Evolutionary conservation across 192 early-diverging fungal species (phyloP).

Genomic region (Geranomyces variabilis): DNA sequence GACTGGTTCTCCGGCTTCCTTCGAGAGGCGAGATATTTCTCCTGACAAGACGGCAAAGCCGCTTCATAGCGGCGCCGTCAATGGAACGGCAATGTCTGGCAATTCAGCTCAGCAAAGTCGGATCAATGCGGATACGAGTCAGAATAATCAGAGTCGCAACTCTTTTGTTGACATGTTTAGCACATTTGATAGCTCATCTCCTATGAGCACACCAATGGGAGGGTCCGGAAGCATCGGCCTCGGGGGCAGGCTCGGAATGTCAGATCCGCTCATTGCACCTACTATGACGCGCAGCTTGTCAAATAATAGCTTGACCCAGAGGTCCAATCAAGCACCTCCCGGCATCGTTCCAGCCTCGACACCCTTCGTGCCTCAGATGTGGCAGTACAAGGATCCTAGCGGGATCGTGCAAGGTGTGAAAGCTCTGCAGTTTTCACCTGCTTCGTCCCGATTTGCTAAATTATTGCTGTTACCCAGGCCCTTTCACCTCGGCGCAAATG

Average conservation of each 20-base stretch:
- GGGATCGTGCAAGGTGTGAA: conserved; percentile 70
- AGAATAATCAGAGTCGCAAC: neutral
- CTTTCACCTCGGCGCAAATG: conserved; percentile 88
- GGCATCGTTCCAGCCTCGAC: conserved; percentile 16
- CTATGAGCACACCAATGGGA: conserved; percentile 6
- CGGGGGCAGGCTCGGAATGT: neutral
- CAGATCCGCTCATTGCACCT: conserved; percentile 16
- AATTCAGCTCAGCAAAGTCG: neutral
- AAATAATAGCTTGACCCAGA: conserved; percentile 1
- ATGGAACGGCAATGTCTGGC: too few relatives aligned
- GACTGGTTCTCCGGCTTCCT: conserved; percentile 21
- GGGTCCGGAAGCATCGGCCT: neutral
- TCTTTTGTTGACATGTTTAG: conserved; percentile 35
- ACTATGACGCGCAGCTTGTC: conserved; percentile 13
- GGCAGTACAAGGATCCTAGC: conserved; percentile 86
- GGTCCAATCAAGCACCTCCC: conserved; percentile 8
- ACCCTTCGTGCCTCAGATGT: conserved; percentile 44
- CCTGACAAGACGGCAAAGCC: conserved; percentile 1
- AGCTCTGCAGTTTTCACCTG: neutral
- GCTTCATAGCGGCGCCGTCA: neutral
- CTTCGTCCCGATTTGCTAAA: neutral
- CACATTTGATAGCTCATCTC: conserved; percentile 13
- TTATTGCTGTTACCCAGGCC: conserved; percentile 54
- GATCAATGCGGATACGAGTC: neutral
- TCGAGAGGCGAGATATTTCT: conserved; percentile 2